A percentile compares a stretch with the other conserved stretches of the same genome.
Evolutionary conservation across 495 filamentous ascomycete species (phyloP).

Genomic region (Lentithecium fluviatile): DNA sequence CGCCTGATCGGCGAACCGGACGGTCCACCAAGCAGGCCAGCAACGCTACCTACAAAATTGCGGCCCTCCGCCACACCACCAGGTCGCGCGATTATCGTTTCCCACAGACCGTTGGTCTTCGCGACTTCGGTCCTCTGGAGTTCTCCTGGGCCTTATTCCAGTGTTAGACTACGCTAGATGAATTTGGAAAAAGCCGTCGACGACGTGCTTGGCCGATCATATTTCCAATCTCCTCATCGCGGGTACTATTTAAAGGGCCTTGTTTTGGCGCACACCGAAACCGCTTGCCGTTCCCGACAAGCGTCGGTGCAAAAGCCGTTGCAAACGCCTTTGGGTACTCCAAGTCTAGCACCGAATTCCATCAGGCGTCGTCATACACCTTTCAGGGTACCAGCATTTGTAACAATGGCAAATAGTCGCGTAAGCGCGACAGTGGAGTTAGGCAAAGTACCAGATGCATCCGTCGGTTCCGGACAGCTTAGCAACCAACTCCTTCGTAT

Average conservation of each 20-base stretch:
- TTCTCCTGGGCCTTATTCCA: conserved; percentile 9
- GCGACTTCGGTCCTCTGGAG: conserved; percentile 22
- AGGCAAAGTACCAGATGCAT: conserved; percentile 16
- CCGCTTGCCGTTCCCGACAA: conserved; percentile 2
- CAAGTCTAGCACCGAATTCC: conserved; percentile 10
- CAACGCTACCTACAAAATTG: background rate
- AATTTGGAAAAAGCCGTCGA: background rate
- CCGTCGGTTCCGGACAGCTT: conserved; percentile 14
- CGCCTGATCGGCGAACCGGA: conserved; percentile 16
- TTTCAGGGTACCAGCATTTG: background rate
- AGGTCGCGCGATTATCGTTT: conserved; percentile 21
- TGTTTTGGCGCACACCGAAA: conserved; percentile 16
- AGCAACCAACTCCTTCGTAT: conserved; percentile 10
- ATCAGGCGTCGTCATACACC: conserved; percentile 7
- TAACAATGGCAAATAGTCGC: too few species aligned
- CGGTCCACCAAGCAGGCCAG: background rate
- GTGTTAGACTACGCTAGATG: background rate
- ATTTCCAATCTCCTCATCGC: background rate
- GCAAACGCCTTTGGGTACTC: conserved; percentile 17
- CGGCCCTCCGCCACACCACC: conserved; percentile 2
- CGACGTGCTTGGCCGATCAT: background rate
- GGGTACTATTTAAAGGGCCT: background rate
- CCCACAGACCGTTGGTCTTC: conserved; percentile 8
- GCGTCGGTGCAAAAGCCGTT: conserved; percentile 8
- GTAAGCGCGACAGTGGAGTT: too few species aligned